phyloP scores from a whole-genome alignment of 495 filamentous ascomycete genomes.

The Aspergillus cristatus region DNA sequence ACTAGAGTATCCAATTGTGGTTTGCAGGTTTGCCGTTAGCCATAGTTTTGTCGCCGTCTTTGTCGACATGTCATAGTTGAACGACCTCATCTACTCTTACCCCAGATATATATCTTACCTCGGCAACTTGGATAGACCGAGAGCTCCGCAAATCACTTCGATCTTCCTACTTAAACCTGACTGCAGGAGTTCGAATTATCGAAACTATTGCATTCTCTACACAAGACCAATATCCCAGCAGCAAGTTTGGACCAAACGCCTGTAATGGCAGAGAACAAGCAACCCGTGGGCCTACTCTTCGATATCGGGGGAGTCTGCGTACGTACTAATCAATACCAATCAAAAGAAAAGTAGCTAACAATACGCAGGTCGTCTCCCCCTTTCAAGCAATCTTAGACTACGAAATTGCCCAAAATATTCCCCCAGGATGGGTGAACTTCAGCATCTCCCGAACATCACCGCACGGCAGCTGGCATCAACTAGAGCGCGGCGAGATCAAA shows the following conservation, averaged over 20 bases:
- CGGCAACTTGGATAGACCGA: constrained; percentile 8
- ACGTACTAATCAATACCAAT: constrained; percentile 24
- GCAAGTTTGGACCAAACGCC: not conserved
- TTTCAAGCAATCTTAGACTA: constrained; percentile 90
- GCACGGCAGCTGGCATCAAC: constrained; percentile 76
- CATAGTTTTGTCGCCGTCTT: constrained; percentile 10
- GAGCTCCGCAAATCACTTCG: constrained; percentile 17
- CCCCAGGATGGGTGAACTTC: constrained; percentile 82
- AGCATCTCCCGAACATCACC: constrained; percentile 71
- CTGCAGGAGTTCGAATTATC: no score
- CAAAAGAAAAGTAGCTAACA: not conserved
- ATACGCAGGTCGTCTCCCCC: constrained; percentile 69
- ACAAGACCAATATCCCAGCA: not conserved
- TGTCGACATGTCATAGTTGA: not conserved
- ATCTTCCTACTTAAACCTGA: no score
- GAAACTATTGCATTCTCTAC: no score
- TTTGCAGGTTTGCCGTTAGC: no score
- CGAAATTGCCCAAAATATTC: constrained; percentile 64
- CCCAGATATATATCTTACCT: constrained; percentile 9
- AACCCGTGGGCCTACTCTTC: constrained; percentile 77
- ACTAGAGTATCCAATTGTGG: no score
- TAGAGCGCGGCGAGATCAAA: constrained; percentile 66
- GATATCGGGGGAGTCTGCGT: constrained; percentile 97
- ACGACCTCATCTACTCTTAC: no score
- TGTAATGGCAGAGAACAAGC: constrained; percentile 29